phyloP scores from a whole-genome alignment of 345 rosid genomes.

The Syzygium oleosum region DNA sequence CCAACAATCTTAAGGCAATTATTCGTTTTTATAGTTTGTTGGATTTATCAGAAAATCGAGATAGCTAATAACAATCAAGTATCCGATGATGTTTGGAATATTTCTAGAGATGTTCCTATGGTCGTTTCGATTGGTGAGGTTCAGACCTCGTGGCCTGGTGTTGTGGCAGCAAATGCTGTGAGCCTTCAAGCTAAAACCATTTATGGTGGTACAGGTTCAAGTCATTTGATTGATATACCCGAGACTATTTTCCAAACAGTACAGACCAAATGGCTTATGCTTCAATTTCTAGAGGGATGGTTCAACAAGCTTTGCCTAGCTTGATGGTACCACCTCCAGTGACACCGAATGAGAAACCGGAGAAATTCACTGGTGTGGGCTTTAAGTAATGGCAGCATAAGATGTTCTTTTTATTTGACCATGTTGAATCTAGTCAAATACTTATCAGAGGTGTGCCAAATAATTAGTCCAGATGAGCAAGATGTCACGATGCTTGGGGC shows the following conservation, averaged over 20 bases:
- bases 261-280: too few species aligned
- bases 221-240: too few species aligned
- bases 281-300: too few species aligned
- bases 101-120: not conserved
- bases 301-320: too few species aligned
- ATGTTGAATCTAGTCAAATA: not conserved
- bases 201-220: not conserved
- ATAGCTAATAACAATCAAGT: too few species aligned
- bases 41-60: too few species aligned
- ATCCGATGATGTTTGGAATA: not conserved
- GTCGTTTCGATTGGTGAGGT: not conserved
- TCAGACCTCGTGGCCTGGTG: not conserved
- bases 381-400: not conserved
- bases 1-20: too few species aligned
- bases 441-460: rapidly evolving
- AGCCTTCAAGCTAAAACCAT: not conserved
- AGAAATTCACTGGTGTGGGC: rapidly evolving
- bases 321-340: not conserved
- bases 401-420: too few species aligned
- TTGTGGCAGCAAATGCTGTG: not conserved
- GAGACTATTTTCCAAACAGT: too few species aligned
- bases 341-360: not conserved
- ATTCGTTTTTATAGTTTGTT: too few species aligned
- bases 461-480: not conserved
- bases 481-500: not conserved